Evolutionary conservation across 2,329 filamentous ascomycete genomes (phyloP).

Genomic region (Monilinia laxa): DNA sequence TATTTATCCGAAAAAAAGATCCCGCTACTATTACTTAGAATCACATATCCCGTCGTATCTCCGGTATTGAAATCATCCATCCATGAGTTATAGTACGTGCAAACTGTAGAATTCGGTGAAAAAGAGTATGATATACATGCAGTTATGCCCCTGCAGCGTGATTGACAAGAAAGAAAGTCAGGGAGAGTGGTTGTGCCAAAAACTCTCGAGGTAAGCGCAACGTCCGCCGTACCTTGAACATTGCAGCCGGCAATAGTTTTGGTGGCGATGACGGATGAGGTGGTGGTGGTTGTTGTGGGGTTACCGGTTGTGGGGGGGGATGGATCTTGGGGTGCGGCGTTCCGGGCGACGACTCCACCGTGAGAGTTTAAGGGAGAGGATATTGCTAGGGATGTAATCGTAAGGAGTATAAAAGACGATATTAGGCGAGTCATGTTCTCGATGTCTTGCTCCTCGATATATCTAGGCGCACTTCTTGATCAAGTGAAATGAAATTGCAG

Average conservation of each 20-base stretch:
- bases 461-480: neutral
- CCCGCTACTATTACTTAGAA: constrained; percentile 5
- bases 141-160: neutral
- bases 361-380: neutral
- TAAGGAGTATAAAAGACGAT: neutral
- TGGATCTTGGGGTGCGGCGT: neutral
- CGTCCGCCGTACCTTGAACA: constrained; percentile 13
- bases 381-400: neutral
- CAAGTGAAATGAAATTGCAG: neutral
- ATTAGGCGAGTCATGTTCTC: constrained; percentile 4
- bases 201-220: neutral
- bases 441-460: neutral
- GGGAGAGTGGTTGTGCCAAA: neutral
- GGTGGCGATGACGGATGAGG: neutral
- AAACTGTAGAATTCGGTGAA: neutral
- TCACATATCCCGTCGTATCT: constrained; percentile 10
- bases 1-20: constrained; percentile 21
- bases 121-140: constrained; percentile 19
- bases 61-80: constrained; percentile 10
- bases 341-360: neutral
- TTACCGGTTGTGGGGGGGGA: neutral
- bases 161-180: neutral
- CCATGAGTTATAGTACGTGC: constrained; percentile 8
- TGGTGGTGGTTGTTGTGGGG: neutral
- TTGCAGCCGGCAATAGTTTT: constrained; percentile 19